Conservation (phyloP, 805 yeast genomes). For the Barnettozyma siamensis region DNA sequence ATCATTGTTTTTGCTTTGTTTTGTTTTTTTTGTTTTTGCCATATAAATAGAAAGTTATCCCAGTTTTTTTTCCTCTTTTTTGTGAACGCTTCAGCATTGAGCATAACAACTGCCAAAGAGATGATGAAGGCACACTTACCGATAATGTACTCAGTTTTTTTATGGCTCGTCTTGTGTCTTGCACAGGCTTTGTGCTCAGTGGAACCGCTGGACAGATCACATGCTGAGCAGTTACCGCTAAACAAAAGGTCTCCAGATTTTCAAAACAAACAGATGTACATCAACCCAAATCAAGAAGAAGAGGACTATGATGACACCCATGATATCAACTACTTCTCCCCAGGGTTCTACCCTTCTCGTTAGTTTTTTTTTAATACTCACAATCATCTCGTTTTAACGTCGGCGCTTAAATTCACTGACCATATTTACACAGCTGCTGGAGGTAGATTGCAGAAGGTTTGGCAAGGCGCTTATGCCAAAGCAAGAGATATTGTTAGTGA, state of each 20-base stretch:
- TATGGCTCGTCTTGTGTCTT: background rate
- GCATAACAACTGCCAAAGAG: no score
- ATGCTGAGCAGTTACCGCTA: slow-evolving; percentile 1
- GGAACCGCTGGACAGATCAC: background rate
- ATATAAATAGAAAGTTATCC: background rate
- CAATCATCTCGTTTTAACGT: background rate
- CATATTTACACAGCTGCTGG: slow-evolving; percentile 28
- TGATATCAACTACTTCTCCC: slow-evolving; percentile 19
- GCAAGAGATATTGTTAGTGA: slow-evolving; percentile 51
- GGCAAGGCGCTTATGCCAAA: slow-evolving; percentile 53
- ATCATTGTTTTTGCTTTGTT: background rate
- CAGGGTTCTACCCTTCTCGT: slow-evolving; percentile 23
- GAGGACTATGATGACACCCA: slow-evolving; percentile 11
- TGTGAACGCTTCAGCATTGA: no score
- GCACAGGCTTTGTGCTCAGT: background rate
- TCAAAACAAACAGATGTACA: slow-evolving; percentile 19
- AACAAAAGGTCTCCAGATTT: slow-evolving; percentile 11
- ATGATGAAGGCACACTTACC: background rate
- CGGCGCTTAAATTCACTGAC: slow-evolving; percentile 3
- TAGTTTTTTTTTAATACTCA: slow-evolving; percentile 9
- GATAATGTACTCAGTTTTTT: background rate
- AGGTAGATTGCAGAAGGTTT: slow-evolving; percentile 43
- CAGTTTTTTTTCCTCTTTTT: background rate
- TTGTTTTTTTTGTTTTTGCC: no score
- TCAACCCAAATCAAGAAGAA: slow-evolving; percentile 17